These are phyloP conservation scores for Brassica rapa DNA, from an alignment of 345 rosid species.

Conservation along the genomic window DNA sequence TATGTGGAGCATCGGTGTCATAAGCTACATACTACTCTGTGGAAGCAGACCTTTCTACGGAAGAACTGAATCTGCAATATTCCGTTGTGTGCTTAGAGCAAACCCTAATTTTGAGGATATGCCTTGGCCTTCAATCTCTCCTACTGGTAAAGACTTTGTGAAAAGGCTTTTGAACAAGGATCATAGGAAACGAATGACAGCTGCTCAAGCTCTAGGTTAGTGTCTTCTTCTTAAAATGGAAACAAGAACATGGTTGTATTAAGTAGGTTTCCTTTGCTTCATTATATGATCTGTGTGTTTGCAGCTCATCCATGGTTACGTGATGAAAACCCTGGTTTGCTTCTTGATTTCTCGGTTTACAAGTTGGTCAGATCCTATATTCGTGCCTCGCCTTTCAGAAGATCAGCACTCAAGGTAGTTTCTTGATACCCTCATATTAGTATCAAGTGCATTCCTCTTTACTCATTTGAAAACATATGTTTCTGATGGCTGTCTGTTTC, in stretches of 20 bases:
- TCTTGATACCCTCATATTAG: conserved; percentile 4
- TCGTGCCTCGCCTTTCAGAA: conserved; percentile 73
- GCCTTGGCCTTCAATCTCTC: conserved; percentile 90
- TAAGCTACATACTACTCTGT: conserved; percentile 83
- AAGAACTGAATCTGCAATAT: conserved; percentile 93
- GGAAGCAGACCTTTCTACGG: conserved; percentile 98
- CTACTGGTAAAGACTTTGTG: conserved; percentile 91
- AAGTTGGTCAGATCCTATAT: conserved; percentile 77
- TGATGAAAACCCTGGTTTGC: conserved; percentile 56
- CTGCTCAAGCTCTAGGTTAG: conserved; percentile 89
- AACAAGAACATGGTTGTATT: conserved; percentile 7
- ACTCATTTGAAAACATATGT: too few relatives aligned
- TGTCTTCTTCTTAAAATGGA: conserved; percentile 7
- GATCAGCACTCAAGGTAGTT: conserved; percentile 83
- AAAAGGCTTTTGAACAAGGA: conserved; percentile 94
- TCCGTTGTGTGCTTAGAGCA: conserved; percentile 92
- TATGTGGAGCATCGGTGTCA: conserved; percentile 97
- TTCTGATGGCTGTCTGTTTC: too few relatives aligned
- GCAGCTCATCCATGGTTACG: conserved; percentile 95
- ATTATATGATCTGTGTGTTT: conserved; percentile 30
- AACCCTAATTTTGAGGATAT: conserved; percentile 85
- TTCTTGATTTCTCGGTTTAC: conserved; percentile 76
- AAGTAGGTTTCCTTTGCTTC: not conserved
- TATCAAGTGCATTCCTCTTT: conserved; percentile 4
- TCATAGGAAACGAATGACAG: conserved; percentile 96